Conservation (phyloP, 129 eudicot species). For the Flaveria ramosissima region DNA sequence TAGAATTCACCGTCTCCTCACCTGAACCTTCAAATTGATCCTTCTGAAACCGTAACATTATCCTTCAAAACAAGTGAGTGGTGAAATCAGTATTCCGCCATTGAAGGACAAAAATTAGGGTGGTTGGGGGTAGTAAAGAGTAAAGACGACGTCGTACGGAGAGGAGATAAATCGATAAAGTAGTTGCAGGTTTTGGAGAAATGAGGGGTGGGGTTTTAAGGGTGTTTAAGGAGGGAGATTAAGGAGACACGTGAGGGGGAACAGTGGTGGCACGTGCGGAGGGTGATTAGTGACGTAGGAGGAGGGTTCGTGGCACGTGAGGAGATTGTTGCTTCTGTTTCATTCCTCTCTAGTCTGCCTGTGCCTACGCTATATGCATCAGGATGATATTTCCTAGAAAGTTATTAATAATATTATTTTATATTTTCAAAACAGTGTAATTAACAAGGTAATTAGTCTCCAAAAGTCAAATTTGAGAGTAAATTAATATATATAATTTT, state of each 20-base stretch:
- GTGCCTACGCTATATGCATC: constrained; percentile 15
- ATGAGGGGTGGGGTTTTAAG: constrained; percentile 15
- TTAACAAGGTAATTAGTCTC: no score
- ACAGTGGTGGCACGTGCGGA: constrained; percentile 44
- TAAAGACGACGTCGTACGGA: constrained; percentile 37
- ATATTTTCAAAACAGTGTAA: neutral
- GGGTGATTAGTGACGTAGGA: constrained; percentile 35
- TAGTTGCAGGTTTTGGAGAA: constrained; percentile 16
- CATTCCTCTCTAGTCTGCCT: constrained; percentile 9
- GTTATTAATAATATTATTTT: neutral
- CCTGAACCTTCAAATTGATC: constrained; percentile 36
- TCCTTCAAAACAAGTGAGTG: neutral
- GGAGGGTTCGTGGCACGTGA: constrained; percentile 58
- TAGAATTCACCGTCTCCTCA: constrained; percentile 35
- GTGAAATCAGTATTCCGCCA: no score
- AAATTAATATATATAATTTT: no score
- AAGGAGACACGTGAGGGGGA: constrained; percentile 42
- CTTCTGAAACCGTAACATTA: constrained; percentile 39
- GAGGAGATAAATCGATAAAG: constrained; percentile 8
- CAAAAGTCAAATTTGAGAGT: no score
- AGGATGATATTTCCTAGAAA: constrained; percentile 25
- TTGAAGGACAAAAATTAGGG: constrained; percentile 20
- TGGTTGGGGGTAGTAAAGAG: constrained; percentile 27
- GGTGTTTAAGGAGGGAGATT: constrained; percentile 29
- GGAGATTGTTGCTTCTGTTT: constrained; percentile 45